A percentile compares a stretch with the other conserved stretches of the same genome.
These are phyloP conservation scores for Suhomyces taliae DNA, from an alignment of 1,139 yeast genomes.

Conservation along the genomic window DNA sequence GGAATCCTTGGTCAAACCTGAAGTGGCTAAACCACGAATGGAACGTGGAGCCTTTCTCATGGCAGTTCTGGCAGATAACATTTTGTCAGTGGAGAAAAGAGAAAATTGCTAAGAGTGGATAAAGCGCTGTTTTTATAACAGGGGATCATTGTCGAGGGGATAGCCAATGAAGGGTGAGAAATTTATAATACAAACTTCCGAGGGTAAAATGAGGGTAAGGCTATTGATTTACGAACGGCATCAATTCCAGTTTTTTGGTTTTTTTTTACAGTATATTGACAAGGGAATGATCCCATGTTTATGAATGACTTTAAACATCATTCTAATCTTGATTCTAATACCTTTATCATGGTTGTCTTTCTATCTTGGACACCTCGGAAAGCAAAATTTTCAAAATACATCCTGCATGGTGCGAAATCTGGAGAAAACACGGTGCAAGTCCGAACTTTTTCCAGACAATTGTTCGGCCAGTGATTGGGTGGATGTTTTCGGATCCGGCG, in stretches of 20 bases:
- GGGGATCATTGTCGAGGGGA: conserved; percentile 10
- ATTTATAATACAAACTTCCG: conserved; percentile 19
- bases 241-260: too few species aligned
- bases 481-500: conserved; percentile 8
- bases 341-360: not conserved
- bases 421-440: conserved; percentile 14
- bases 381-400: conserved; percentile 11
- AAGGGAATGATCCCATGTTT: too few species aligned
- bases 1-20: conserved; percentile 80
- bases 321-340: too few species aligned
- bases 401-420: conserved; percentile 12
- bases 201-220: not conserved
- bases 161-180: conserved; percentile 19
- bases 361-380: conserved; percentile 3
- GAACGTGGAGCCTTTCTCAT: conserved; percentile 34
- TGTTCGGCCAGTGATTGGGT: conserved; percentile 10
- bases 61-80: conserved; percentile 45
- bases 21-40: conserved; percentile 74
- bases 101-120: conserved; percentile 5
- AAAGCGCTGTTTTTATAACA: conserved; percentile 11
- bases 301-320: too few species aligned
- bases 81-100: conserved; percentile 15
- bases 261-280: too few species aligned
- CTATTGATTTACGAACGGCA: too few species aligned
- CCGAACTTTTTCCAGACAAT: conserved; percentile 12